Evolutionary conservation across 2,329 filamentous ascomycete genomes (phyloP).

Genomic region (Drechslerella coelobrocha): DNA sequence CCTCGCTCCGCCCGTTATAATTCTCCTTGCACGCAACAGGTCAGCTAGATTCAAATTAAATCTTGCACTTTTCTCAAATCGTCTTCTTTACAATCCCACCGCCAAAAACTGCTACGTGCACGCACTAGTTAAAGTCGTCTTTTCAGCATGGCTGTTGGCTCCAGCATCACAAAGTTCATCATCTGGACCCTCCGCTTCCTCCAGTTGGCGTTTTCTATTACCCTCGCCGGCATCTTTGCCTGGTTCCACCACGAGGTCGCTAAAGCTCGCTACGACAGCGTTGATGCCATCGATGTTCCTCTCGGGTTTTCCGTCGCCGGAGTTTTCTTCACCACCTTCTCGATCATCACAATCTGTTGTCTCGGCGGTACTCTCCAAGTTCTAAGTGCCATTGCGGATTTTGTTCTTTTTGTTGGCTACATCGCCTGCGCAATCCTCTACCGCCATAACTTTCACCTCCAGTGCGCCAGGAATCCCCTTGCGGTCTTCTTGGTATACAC

Average conservation of each 20-base stretch:
- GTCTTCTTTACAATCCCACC: too few relatives aligned
- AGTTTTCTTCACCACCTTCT: conserved; percentile 51
- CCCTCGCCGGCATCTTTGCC: conserved; percentile 52
- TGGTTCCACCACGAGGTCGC: conserved; percentile 53
- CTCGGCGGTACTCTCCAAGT: conserved; percentile 32
- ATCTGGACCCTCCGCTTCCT: conserved; percentile 52
- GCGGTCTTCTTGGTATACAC: conserved; percentile 38
- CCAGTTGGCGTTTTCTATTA: conserved; percentile 52
- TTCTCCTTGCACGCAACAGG: too few relatives aligned
- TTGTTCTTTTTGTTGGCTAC: conserved; percentile 53
- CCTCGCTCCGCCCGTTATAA: too few relatives aligned
- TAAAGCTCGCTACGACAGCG: conserved; percentile 34
- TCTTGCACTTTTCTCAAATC: too few relatives aligned
- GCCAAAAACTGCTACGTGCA: too few relatives aligned
- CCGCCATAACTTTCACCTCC: conserved; percentile 51
- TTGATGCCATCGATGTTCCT: conserved; percentile 39
- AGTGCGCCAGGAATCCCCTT: conserved; percentile 49
- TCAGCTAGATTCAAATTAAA: too few relatives aligned
- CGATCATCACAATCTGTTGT: conserved; percentile 52
- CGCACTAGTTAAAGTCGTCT: too few relatives aligned
- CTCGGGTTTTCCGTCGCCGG: conserved; percentile 51
- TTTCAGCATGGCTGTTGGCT: conserved; percentile 28
- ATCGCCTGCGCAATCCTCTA: conserved; percentile 51
- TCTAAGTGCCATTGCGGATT: conserved; percentile 51
- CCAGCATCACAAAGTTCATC: conserved; percentile 32